Evolutionary conservation across 73 alveolate genomes (phyloP).

Genomic region (Paramecium biaurelia): DNA sequence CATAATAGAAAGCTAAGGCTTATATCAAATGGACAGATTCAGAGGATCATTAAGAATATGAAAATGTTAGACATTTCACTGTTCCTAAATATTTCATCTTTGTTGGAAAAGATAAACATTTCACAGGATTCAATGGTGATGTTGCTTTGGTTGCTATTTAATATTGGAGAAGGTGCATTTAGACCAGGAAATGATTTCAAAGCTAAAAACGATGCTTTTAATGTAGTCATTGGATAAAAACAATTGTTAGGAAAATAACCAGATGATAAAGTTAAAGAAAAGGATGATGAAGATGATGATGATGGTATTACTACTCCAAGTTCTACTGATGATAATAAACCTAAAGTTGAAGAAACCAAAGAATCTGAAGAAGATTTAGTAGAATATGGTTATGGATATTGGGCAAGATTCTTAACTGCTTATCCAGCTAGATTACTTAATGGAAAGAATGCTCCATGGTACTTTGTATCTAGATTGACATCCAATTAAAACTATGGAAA

Average conservation of each 20-base stretch:
- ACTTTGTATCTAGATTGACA: slow-evolving; percentile 46
- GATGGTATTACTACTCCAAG: not conserved
- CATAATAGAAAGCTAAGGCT: not conserved
- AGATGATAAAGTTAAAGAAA: slow-evolving; percentile 4
- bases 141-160: not conserved
- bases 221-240: not conserved
- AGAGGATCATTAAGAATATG: not conserved
- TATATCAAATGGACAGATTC: not conserved
- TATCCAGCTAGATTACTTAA: slow-evolving; percentile 18
- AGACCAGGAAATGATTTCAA: slow-evolving; percentile 44
- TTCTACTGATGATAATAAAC: not conserved
- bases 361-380: not conserved
- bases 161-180: slow-evolving; percentile 40
- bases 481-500: slow-evolving; percentile 11
- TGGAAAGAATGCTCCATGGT: slow-evolving; percentile 48
- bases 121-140: slow-evolving; percentile 31
- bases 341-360: not conserved
- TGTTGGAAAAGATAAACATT: slow-evolving; percentile 36
- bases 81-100: slow-evolving; percentile 25
- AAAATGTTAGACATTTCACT: slow-evolving; percentile 20
- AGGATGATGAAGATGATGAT: slow-evolving; percentile 38
- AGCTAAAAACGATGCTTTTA: not conserved
- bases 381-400: slow-evolving; percentile 45
- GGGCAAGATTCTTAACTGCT: slow-evolving; percentile 25
- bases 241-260: not conserved